A percentile compares a stretch with the other conserved stretches of the same genome.
phyloP scores from a whole-genome alignment of 1,139 yeast genomes.

The Geotrichum phurueaensis region DNA sequence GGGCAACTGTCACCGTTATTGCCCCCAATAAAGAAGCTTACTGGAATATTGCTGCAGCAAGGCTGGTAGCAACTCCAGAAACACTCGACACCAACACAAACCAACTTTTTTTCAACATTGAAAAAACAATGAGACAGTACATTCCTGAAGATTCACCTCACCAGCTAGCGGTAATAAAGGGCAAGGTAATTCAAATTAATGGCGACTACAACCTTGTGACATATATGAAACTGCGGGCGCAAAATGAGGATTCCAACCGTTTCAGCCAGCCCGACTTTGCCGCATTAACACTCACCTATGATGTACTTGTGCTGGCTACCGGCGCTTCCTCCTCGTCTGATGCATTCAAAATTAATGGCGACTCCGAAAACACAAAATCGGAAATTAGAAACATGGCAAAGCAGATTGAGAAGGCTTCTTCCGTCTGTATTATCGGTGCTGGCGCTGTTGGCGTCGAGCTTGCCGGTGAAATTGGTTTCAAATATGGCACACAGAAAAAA shows the following conservation, averaged over 20 bases:
- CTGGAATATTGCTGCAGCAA: constrained; percentile 17
- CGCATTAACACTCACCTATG: constrained; percentile 7
- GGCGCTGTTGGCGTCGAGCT: constrained; percentile 29
- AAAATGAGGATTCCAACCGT: background rate
- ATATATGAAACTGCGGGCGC: constrained; percentile 1
- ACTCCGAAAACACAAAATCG: constrained; percentile 1
- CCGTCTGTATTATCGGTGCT: constrained; percentile 25
- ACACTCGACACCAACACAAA: constrained; percentile 1
- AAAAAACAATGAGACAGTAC: constrained; percentile 3
- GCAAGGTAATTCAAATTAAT: constrained; percentile 12
- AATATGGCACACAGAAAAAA: constrained; percentile 21
- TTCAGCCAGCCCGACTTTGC: background rate
- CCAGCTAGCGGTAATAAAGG: constrained; percentile 6
- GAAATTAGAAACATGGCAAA: constrained; percentile 1
- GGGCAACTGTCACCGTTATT: constrained; percentile 8
- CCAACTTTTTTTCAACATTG: constrained; percentile 11
- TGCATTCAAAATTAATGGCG: constrained; percentile 14
- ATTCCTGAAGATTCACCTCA: constrained; percentile 2
- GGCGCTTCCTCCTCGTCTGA: constrained; percentile 15
- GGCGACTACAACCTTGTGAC: constrained; percentile 3
- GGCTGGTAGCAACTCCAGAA: constrained; percentile 7
- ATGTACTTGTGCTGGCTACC: constrained; percentile 14
- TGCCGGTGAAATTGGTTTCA: constrained; percentile 25
- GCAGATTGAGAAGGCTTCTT: constrained; percentile 12
- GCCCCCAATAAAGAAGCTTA: constrained; percentile 16